A percentile compares a stretch with the other conserved stretches of the same genome.
Conservation (phyloP, 31 red algal genomes). For the Bonnemaisonia californica region DNA sequence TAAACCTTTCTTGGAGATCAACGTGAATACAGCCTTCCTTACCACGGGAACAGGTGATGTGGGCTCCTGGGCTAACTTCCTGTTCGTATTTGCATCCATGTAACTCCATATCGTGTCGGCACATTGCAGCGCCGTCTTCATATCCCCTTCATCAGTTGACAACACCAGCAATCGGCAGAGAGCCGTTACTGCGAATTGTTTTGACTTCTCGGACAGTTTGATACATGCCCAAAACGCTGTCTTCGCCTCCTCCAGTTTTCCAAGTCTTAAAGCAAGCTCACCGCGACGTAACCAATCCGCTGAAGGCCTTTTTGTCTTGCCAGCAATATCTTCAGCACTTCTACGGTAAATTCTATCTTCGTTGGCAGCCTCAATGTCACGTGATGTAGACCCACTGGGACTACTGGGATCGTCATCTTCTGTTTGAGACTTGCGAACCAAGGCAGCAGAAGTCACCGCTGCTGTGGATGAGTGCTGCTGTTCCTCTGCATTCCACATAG, state of each 20-base stretch:
- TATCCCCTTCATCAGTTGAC: conserved; percentile 65
- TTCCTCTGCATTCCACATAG: conserved; percentile 85
- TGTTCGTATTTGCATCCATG: conserved; percentile 33
- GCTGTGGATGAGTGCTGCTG: conserved; percentile 45
- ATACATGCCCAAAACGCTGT: conserved; percentile 63
- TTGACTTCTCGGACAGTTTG: conserved; percentile 55
- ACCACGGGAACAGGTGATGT: conserved; percentile 34
- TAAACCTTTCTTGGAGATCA: conserved; percentile 80
- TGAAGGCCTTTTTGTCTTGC: conserved; percentile 57
- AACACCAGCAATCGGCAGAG: conserved; percentile 55
- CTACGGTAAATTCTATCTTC: conserved; percentile 35
- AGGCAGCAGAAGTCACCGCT: conserved; percentile 20
- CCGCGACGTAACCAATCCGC: conserved; percentile 88
- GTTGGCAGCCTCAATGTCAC: conserved; percentile 30
- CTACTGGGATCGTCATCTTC: conserved; percentile 8
- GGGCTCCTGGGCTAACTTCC: conserved; percentile 39
- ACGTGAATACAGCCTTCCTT: conserved; percentile 40
- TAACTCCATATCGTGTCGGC: conserved; percentile 49
- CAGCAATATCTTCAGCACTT: conserved; percentile 61
- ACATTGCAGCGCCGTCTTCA: conserved; percentile 48
- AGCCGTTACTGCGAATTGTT: conserved; percentile 47
- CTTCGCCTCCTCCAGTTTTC: conserved; percentile 68
- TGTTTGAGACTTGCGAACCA: conserved; percentile 7
- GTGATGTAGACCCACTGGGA: conserved; percentile 2
- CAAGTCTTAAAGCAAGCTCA: conserved; percentile 74